Percentiles rank a stretch among this genome's conserved stretches.
Evolutionary conservation across 2,329 filamentous ascomycete genomes (phyloP).

Genomic region (Diaporthe amygdali): DNA sequence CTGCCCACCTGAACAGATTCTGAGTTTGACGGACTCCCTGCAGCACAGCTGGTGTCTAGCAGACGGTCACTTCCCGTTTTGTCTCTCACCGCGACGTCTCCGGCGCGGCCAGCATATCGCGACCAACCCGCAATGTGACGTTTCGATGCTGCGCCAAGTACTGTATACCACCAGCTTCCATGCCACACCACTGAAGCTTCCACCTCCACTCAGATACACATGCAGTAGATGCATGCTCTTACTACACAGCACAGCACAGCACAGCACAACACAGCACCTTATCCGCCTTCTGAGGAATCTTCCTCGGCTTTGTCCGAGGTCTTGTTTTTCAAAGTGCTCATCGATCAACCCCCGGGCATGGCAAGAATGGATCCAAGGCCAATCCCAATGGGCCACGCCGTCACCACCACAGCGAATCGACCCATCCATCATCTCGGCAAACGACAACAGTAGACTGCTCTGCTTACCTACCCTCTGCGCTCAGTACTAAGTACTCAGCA

Average conservation of each 20-base stretch:
- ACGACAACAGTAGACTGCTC: too few species aligned
- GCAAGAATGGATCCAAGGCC: conserved; percentile 1
- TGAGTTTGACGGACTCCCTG: neutral
- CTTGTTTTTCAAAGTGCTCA: neutral
- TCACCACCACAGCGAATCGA: neutral
- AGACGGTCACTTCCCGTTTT: neutral
- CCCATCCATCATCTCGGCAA: conserved; percentile 10
- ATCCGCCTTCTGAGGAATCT: too few species aligned
- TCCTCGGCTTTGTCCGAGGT: neutral
- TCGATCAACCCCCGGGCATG: neutral
- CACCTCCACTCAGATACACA: too few species aligned
- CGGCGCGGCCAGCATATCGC: neutral
- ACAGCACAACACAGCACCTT: too few species aligned
- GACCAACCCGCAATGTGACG: neutral
- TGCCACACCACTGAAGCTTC: neutral
- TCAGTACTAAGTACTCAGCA: neutral
- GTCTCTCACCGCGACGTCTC: neutral
- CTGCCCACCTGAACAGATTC: neutral
- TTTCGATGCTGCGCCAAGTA: neutral
- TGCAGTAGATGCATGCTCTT: too few species aligned
- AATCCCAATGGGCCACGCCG: neutral
- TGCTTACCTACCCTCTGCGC: too few species aligned
- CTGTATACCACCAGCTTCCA: neutral
- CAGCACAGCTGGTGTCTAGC: neutral
- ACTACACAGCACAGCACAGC: too few species aligned